phyloP scores from a whole-genome alignment of 805 yeast species.

The Saccharomyces kudriavzevii region DNA sequence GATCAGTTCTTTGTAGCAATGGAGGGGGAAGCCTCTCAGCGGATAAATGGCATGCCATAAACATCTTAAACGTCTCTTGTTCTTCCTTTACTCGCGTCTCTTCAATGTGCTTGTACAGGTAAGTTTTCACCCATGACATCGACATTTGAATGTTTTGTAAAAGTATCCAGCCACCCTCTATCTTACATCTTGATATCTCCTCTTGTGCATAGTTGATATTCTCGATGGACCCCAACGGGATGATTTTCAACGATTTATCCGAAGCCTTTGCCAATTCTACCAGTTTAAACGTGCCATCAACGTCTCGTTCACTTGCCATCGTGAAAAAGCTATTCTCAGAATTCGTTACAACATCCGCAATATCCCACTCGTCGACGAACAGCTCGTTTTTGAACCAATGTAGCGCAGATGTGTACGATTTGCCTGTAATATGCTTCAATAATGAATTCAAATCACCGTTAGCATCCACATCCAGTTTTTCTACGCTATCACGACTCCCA shows the following conservation, averaged over 20 bases:
- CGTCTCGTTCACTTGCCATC: constrained; percentile 51
- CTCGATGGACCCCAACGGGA: constrained; percentile 73
- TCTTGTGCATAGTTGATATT: constrained; percentile 48
- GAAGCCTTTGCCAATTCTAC: constrained; percentile 34
- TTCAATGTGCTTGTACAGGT: constrained; percentile 41
- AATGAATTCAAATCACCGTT: background rate
- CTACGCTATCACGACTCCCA: background rate
- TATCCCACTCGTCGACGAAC: background rate
- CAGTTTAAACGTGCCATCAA: constrained; percentile 57
- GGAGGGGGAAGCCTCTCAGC: constrained; percentile 47
- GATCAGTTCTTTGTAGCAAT: constrained; percentile 44
- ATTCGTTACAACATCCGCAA: constrained; percentile 2
- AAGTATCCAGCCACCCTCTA: constrained; percentile 60
- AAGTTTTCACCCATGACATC: constrained; percentile 47
- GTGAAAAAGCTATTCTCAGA: constrained; percentile 29
- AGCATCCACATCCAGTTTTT: background rate
- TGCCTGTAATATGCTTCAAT: constrained; percentile 2
- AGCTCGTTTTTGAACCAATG: background rate
- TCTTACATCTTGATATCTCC: constrained; percentile 40
- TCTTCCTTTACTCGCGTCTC: constrained; percentile 13
- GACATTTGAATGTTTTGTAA: constrained; percentile 79
- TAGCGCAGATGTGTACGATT: constrained; percentile 9
- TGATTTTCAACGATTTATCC: constrained; percentile 30
- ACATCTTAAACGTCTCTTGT: constrained; percentile 39
- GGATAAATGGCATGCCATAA: constrained; percentile 55